Percentiles rank a stretch among this genome's conserved stretches.
phyloP scores from a whole-genome alignment of 108 stramenopile species.

The Conticribra weissflogii region DNA sequence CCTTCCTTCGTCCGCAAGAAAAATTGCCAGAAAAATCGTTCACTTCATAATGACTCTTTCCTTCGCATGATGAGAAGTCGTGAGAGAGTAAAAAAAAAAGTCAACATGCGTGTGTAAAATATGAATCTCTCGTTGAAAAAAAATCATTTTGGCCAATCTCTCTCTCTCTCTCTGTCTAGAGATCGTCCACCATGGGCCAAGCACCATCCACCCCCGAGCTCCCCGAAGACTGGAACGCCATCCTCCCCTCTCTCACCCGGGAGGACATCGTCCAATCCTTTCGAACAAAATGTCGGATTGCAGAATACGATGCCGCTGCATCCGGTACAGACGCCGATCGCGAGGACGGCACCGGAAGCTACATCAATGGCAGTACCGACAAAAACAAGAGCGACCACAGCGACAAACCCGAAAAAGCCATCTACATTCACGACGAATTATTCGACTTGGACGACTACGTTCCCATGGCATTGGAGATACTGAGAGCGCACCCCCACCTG shows the following conservation, averaged over 20 bases:
- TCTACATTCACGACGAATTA: slow-evolving; percentile 25
- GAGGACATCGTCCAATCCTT: slow-evolving; percentile 36
- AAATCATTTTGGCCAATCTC: too few relatives aligned
- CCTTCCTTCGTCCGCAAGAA: too few relatives aligned
- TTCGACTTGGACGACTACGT: slow-evolving; percentile 49
- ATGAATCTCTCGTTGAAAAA: too few relatives aligned
- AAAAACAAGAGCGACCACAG: slow-evolving; percentile 3
- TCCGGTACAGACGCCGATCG: neutral
- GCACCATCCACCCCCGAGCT: slow-evolving; percentile 29
- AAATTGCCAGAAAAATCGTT: too few relatives aligned
- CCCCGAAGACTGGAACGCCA: slow-evolving; percentile 27
- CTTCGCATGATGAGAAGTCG: too few relatives aligned
- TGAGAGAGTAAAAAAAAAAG: too few relatives aligned
- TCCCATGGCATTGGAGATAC: slow-evolving; percentile 33
- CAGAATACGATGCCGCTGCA: neutral
- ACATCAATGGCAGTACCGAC: neutral
- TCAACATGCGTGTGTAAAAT: too few relatives aligned
- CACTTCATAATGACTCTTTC: too few relatives aligned
- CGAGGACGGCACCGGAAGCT: neutral
- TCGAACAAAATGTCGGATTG: slow-evolving; percentile 10
- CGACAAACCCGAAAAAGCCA: slow-evolving; percentile 2
- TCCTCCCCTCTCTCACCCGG: slow-evolving; percentile 36
- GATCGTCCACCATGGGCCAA: slow-evolving; percentile 23
- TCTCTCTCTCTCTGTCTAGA: too few relatives aligned
- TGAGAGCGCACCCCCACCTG: slow-evolving; percentile 32